Base-by-base conservation (phyloP, 768 basidiomycete species). In the Artomyces pyxidatus region DNA sequence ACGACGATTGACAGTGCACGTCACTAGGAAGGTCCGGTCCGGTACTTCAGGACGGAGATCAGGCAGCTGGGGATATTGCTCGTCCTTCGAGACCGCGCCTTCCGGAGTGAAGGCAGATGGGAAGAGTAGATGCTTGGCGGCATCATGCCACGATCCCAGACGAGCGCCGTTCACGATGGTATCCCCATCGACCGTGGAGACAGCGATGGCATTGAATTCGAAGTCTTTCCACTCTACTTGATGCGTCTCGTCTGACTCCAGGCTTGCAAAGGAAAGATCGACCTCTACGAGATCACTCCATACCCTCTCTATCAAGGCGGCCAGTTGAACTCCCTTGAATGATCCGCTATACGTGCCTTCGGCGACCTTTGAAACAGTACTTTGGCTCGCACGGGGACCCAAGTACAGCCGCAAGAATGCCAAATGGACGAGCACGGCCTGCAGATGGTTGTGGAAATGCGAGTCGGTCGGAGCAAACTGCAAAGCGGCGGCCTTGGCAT, bases 1-100 rank as follows among this genome's bases (percentile, higher is more conserved):
- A 27, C 96, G 88, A 38, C 84, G 82, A 70, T 97, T 98, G 65
- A 96, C 93, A 6, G 83, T 80, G 65, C 92, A 94, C 8, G 89
- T 95, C 49, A 97, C 83, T 47, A 98, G 80, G 77, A 78, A 97
- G 21, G 93, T 98, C 60, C 85, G 83, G 51, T 97, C 95, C 3
- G 85, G 70, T 21, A 87, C 63, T 58, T 96, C 92, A 11, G 96
- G 96, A 37, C 86, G 89, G 27, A 95, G 71, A 4, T 82, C 71
- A 12, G 86, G 82, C 50, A 84, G 72, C 57, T 80, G 80, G 11
- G 74, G 68, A 49, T 73, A 76, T 28, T 74, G 68, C 35, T 76
- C 74, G 37, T 61, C 60, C 5, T 67, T 58, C 2, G 63, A 47
- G 3, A 60, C 49, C 9, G 57, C 48, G 23, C 71, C 67, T 37